Evolutionary conservation across 805 yeast species (phyloP).

Genomic region (Naumovozyma castellii): DNA sequence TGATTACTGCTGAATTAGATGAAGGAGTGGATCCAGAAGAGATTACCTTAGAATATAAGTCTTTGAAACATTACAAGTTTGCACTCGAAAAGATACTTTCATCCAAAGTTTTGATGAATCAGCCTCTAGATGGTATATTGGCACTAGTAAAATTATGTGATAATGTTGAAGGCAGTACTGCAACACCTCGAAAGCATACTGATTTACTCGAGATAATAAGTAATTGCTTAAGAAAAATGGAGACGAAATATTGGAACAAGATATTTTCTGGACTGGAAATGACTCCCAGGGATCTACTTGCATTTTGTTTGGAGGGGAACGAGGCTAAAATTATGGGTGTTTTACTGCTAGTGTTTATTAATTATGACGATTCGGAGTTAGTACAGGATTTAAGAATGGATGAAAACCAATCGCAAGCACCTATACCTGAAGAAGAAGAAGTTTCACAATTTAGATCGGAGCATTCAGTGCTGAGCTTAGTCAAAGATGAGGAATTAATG

Average conservation of each 20-base stretch:
- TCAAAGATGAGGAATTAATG: conserved; percentile 26
- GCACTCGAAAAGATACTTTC: conserved; percentile 29
- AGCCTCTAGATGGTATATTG: conserved; percentile 18
- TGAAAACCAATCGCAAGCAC: neutral
- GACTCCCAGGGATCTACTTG: conserved; percentile 26
- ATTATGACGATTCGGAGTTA: conserved; percentile 21
- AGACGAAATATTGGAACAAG: conserved; percentile 25
- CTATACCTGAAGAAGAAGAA: neutral
- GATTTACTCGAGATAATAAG: conserved; percentile 27
- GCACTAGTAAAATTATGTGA: conserved; percentile 17
- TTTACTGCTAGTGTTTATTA: conserved; percentile 25
- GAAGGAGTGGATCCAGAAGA: conserved; percentile 8
- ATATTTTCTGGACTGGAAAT: conserved; percentile 19
- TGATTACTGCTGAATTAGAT: conserved; percentile 14
- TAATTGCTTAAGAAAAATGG: conserved; percentile 29
- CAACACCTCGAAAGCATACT: conserved; percentile 5
- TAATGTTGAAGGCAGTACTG: conserved; percentile 5
- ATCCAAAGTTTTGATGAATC: conserved; percentile 15
- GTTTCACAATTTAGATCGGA: conserved; percentile 1
- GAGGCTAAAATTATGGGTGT: conserved; percentile 26
- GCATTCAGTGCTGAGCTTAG: conserved; percentile 11
- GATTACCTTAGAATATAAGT: conserved; percentile 17
- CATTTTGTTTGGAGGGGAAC: conserved; percentile 24
- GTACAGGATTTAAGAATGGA: conserved; percentile 10
- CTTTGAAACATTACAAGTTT: conserved; percentile 26